Base-by-base conservation (phyloP, 768 basidiomycete genomes). In the Pleurotus tuoliensis region DNA sequence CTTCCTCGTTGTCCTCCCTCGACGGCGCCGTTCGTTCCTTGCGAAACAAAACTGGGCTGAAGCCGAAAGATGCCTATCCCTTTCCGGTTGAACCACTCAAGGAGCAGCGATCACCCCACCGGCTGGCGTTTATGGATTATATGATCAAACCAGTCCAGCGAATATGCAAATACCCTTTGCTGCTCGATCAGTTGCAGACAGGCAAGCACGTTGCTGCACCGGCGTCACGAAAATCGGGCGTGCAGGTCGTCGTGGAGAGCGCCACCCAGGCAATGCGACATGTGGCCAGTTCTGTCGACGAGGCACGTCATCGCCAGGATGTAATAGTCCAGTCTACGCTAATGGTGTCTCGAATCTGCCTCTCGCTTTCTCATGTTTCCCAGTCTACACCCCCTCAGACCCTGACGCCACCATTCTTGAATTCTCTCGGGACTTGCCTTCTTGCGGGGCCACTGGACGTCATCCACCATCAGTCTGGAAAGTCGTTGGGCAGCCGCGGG, bases 111-210 rank as follows among this genome's bases (percentile, higher is more conserved):
- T 60, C 64, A 46, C 62, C 64, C 4, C 68, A 73, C 11, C 81
- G 82, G 18, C 79, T 90, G 38, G 77, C 79, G 56, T 84, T 90
- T 69, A 73, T 83, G 62, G 96, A 98, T 72, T 94, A 94, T 67
- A 80, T 98, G 73, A 98, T 99, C 73, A 94, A 94, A 70, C 96
- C 96, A n/a, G 82, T 98, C 13, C 96, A 99, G 70, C 79, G 94
- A 50, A 88, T 99, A 49, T 98, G 95, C 81, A 91, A 88, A 63
- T 99, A 99, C 66, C 93, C 94, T 15, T 80, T 98, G 50, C 79
- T 99, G 7, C 82, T 99, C 45, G 87, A 86, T 56, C 86, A 90
- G 63, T 79, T 97, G 37, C 69, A 70, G 49, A 68, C 73, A 3
- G 64, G 71, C 12, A 73, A 73, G 47, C 59, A 48, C 49, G 27